Evolutionary conservation across 2,329 filamentous ascomycete genomes (phyloP).

Genomic region (Cylindrodendrum hubeiense): DNA sequence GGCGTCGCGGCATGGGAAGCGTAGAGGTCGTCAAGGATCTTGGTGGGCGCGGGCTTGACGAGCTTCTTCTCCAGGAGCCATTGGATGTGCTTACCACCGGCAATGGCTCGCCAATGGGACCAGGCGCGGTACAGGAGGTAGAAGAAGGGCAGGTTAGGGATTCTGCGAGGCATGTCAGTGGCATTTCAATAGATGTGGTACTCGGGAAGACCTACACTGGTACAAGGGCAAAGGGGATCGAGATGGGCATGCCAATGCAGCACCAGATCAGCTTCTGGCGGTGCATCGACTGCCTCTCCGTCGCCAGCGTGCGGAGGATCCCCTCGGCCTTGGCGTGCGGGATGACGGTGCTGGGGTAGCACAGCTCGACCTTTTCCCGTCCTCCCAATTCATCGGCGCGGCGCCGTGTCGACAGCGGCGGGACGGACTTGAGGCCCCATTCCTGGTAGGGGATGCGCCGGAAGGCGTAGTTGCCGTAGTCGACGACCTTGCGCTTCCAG

Average conservation of each 20-base stretch:
- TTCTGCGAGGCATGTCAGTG: conserved; percentile 58
- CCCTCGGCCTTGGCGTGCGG: conserved; percentile 71
- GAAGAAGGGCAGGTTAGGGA: conserved; percentile 97
- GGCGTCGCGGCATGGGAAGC: conserved; percentile 53
- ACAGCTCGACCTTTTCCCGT: conserved; percentile 76
- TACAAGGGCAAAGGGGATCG: conserved; percentile 83
- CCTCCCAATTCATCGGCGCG: conserved; percentile 73
- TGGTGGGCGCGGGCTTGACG: conserved; percentile 74
- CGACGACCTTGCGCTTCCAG: conserved; percentile 90
- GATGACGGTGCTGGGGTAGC: conserved; percentile 81
- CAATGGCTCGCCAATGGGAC: conserved; percentile 90
- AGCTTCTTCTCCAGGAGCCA: conserved; percentile 83
- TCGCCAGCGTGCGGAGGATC: conserved; percentile 78
- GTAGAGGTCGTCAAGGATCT: conserved; percentile 82
- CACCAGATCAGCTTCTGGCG: conserved; percentile 83
- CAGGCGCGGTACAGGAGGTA: conserved; percentile 92
- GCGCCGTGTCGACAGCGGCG: conserved; percentile 78
- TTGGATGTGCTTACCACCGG: conserved; percentile 86
- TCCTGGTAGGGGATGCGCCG: conserved; percentile 94
- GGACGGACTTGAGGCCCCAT: conserved; percentile 97
- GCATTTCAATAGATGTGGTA: background rate
- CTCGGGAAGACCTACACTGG: conserved; percentile 77
- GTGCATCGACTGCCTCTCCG: conserved; percentile 85
- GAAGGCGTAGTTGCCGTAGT: conserved; percentile 87
- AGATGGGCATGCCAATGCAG: conserved; percentile 84